A percentile compares a stretch with the other conserved stretches of the same genome.
Evolutionary conservation across 768 basidiomycete species (phyloP).

Genomic region (Leucocoprinus leucothites): DNA sequence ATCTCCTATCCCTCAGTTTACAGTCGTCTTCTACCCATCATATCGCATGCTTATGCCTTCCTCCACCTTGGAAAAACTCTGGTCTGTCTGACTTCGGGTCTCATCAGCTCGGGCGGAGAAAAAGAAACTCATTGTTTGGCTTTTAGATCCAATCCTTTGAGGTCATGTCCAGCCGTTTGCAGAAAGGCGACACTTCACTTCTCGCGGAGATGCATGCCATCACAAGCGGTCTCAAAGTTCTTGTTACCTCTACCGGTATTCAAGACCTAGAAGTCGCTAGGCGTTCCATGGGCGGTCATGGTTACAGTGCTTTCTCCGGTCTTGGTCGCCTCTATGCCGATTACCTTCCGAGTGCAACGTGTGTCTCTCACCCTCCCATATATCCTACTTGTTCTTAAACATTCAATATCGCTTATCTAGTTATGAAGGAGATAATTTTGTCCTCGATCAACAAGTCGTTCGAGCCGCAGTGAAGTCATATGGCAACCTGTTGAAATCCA

Average conservation of each 20-base stretch:
- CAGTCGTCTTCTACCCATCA: constrained; percentile 66
- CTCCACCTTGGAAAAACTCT: constrained; percentile 58
- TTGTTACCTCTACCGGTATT: constrained; percentile 48
- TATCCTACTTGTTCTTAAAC: not conserved
- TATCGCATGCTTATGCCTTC: constrained; percentile 69
- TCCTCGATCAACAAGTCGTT: constrained; percentile 72
- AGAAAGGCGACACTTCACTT: constrained; percentile 54
- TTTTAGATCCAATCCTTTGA: constrained; percentile 48
- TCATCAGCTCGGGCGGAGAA: no score
- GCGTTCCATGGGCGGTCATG: constrained; percentile 75
- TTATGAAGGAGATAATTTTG: constrained; percentile 79
- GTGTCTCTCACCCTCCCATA: constrained; percentile 25
- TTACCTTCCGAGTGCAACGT: constrained; percentile 65
- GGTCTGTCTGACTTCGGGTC: constrained; percentile 30
- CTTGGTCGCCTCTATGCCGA: constrained; percentile 64
- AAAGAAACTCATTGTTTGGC: not conserved
- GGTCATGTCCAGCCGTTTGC: constrained; percentile 43
- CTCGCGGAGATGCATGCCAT: constrained; percentile 74
- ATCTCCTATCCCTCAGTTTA: constrained; percentile 74
- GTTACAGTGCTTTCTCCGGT: constrained; percentile 67
- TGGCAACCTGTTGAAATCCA: constrained; percentile 28
- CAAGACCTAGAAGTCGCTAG: constrained; percentile 64
- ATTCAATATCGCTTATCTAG: constrained; percentile 24
- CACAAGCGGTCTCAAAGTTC: constrained; percentile 65
- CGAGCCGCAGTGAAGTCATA: constrained; percentile 67